Conservation (phyloP, 345 rosid species). For the Citrus reticulata region DNA sequence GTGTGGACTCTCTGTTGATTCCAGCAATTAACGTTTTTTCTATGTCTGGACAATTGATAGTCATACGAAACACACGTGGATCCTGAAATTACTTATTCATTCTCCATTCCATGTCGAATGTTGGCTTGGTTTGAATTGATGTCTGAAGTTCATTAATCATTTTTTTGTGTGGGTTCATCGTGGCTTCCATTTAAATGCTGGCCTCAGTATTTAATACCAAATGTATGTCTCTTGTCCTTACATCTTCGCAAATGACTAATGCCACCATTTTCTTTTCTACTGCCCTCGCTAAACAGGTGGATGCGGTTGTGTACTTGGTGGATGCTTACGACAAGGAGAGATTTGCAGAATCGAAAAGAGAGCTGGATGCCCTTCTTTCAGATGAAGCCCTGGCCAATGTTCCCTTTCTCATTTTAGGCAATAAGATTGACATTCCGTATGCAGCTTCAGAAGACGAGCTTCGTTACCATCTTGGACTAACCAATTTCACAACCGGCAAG, state of each 20-base stretch:
- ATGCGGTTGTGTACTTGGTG: conserved; percentile 59
- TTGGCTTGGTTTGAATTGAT: background rate
- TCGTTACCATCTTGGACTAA: conserved; percentile 45
- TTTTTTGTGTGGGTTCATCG: background rate
- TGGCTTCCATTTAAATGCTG: background rate
- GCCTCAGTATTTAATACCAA: too few relatives aligned
- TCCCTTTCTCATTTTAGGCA: conserved; percentile 56
- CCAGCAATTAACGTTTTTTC: background rate
- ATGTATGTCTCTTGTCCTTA: background rate
- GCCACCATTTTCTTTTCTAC: background rate
- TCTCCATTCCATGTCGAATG: background rate
- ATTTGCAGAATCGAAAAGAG: conserved; percentile 54
- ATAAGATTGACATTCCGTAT: conserved; percentile 57
- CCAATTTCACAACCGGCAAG: conserved; percentile 54
- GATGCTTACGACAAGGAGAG: conserved; percentile 63
- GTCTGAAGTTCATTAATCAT: background rate
- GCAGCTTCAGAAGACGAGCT: conserved; percentile 59
- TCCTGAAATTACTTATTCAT: background rate
- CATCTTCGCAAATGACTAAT: background rate
- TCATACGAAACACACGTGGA: background rate
- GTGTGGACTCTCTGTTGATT: background rate
- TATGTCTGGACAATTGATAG: background rate
- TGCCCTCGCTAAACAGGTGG: conserved; percentile 29
- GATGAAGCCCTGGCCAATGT: conserved; percentile 48
- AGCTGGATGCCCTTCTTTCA: conserved; percentile 54